Evolutionary conservation across 75 land plant genomes (phyloP).

Genomic region (Cupressus sempervirens): DNA sequence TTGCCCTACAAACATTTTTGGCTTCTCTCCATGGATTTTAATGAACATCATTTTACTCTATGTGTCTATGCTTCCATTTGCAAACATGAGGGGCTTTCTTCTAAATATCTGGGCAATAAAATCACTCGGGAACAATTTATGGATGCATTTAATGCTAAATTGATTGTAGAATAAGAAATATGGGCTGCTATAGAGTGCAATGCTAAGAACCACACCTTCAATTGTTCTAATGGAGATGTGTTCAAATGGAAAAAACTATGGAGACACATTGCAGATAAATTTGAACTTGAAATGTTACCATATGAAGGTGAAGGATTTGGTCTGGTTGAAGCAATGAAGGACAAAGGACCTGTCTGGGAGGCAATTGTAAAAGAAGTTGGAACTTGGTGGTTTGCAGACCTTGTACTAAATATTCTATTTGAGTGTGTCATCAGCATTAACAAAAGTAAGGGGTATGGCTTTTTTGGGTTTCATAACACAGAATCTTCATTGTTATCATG

Average conservation of each 20-base stretch:
- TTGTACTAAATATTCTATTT: constrained; percentile 12
- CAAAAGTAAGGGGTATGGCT: too few species aligned
- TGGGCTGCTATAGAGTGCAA: constrained; percentile 39
- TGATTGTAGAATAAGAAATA: constrained; percentile 82
- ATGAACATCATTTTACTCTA: constrained; percentile 49
- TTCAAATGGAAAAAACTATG: constrained; percentile 76
- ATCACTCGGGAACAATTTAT: constrained; percentile 50
- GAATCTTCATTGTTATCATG: too few species aligned
- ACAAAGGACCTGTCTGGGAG: constrained; percentile 65
- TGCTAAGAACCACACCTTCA: constrained; percentile 74
- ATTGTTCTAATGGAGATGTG: constrained; percentile 69
- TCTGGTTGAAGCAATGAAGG: constrained; percentile 59
- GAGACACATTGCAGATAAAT: constrained; percentile 58
- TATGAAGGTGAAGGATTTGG: constrained; percentile 18
- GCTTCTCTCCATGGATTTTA: constrained; percentile 19
- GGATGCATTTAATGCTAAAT: constrained; percentile 69
- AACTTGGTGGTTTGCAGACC: constrained; percentile 64
- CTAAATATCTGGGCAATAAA: constrained; percentile 48
- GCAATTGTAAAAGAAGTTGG: constrained; percentile 72
- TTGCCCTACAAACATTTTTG: too few species aligned
- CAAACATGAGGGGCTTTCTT: constrained; percentile 39
- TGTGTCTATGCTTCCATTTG: constrained; percentile 75
- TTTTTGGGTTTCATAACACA: too few species aligned
- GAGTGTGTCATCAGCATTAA: too few species aligned
- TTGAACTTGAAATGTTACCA: constrained; percentile 42